These are phyloP conservation scores for Carex arenaria DNA, from an alignment of 202 grass and related monocot species.

Conservation along the genomic window DNA sequence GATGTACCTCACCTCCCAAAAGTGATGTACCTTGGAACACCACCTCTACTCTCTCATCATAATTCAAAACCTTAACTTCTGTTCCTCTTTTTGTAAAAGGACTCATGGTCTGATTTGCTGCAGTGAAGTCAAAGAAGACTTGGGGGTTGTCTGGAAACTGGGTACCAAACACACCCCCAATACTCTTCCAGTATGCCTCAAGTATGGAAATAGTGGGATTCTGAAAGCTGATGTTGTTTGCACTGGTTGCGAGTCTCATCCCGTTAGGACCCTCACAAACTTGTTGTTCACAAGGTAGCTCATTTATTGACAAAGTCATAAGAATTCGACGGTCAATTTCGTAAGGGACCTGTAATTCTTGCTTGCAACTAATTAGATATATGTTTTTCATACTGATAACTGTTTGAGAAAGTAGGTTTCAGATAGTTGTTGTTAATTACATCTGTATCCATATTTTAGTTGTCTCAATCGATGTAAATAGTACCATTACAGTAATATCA, in stretches of 20 bases:
- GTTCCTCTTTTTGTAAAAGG: conserved; percentile 19
- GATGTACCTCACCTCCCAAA: conserved; percentile 30
- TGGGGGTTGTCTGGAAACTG: conserved; percentile 20
- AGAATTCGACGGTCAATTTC: conserved; percentile 17
- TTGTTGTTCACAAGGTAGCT: conserved; percentile 7
- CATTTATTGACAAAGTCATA: conserved; percentile 21
- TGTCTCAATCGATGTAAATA: no score
- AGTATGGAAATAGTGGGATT: conserved; percentile 22
- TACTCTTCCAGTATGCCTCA: conserved; percentile 19
- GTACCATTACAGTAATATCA: no score
- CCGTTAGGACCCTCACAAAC: conserved; percentile 27
- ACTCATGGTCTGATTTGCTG: neutral
- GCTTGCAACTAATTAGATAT: neutral
- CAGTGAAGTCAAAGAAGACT: conserved; percentile 26
- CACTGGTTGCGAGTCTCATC: conserved; percentile 16
- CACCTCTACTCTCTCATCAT: conserved; percentile 18
- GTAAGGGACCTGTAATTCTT: neutral
- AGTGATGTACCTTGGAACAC: conserved; percentile 30
- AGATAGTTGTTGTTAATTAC: neutral
- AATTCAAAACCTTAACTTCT: conserved; percentile 21
- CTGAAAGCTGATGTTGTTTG: conserved; percentile 30
- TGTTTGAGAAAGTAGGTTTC: neutral
- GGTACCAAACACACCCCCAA: neutral
- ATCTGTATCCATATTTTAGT: neutral
- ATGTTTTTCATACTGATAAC: neutral